Evolutionary conservation across 2,329 filamentous ascomycete genomes (phyloP), one percentile per base, ranked within the genome.

Genomic region (Ophiostoma sp.): DNA sequence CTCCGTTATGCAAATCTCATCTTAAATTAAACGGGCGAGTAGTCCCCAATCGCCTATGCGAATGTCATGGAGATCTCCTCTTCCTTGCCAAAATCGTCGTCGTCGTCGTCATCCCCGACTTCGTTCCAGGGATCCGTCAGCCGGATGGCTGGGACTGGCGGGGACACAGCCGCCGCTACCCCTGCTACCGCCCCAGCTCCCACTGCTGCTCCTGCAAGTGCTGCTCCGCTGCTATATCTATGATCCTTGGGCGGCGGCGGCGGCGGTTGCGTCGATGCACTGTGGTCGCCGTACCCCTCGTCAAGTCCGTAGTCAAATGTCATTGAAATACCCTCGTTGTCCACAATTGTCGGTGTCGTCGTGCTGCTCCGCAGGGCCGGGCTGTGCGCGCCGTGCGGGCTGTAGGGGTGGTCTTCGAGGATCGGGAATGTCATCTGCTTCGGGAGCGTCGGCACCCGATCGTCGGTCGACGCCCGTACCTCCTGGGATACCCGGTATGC

Each of bases 41-140:
- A 44, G 42, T 5, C 5, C 14, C 45, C 6, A 52, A 7, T 2
- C 40, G 27, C 4, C 60, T 73, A 91, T 77, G 89, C 91, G 85
- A 94, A 94, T 71, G 89, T 92, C 89, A 94, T 90, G 44, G 85
- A 84, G 71, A 94, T 90, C 77, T 92, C 89, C 75, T 87, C 86
- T 77, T 92, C 89, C 74, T 85, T 84, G 18, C 87, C 88, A 79
- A 90, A 90, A 66, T 90, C 85, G 62, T 91, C 88, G 63, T 84
- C 83, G 8, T 87, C 81, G 12, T 87, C 81, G 9, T 87, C 81
- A 8, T 86, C 81, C 69, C 27, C 27, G 27, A 86, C 73, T 66
- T 85, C 89, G 3, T 85, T 87, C 91, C 91, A 94, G 0, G 90
- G 84, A 83, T 94, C 79, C 70, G 80, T 73, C 42, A 85, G 74